Evolutionary conservation across 2,329 filamentous ascomycete species (phyloP).

Genomic region (Venturia aucupariae): DNA sequence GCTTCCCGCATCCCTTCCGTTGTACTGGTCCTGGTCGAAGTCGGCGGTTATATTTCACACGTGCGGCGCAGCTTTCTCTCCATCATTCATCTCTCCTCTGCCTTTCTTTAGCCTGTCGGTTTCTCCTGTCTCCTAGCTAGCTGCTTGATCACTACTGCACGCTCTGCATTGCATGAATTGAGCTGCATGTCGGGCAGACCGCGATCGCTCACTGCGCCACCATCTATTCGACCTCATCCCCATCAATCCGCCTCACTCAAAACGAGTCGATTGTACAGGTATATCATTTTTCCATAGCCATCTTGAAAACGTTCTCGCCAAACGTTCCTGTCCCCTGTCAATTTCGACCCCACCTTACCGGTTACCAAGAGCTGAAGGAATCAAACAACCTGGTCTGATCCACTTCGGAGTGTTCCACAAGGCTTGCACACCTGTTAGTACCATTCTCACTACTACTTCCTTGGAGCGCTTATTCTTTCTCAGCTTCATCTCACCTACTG

Average conservation of each 20-base stretch:
- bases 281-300: neutral
- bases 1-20: neutral
- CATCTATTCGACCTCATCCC: neutral
- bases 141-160: neutral
- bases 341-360: neutral
- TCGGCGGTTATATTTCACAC: neutral
- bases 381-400: neutral
- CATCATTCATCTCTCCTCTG: neutral
- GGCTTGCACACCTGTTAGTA: neutral
- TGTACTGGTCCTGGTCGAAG: neutral
- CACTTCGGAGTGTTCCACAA: neutral
- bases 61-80: neutral
- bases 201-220: neutral
- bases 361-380: conserved; percentile 1
- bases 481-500: neutral
- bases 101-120: neutral
- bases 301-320: neutral
- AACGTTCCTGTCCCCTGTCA: neutral
- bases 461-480: neutral
- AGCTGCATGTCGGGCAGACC: conserved; percentile 4
- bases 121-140: neutral
- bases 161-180: neutral
- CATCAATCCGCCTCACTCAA: neutral
- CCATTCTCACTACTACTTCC: conserved; percentile 1
- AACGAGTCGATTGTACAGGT: neutral